Evolutionary conservation across 2,329 filamentous ascomycete genomes (phyloP).

Genomic region (Capronia americana): DNA sequence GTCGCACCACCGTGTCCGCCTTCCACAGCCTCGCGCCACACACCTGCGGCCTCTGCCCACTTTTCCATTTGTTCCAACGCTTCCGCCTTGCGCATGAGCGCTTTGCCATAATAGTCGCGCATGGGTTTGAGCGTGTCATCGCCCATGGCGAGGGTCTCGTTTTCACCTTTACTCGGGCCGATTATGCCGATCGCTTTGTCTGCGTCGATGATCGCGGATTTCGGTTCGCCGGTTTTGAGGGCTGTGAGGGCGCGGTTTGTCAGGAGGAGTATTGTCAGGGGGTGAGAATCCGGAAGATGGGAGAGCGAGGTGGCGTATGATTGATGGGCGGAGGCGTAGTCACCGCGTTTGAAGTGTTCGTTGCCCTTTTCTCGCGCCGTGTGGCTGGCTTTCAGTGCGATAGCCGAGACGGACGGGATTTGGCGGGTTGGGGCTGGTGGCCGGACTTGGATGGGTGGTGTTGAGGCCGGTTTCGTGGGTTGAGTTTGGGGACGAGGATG

Average conservation of each 20-base stretch:
- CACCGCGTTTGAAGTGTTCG: conserved; percentile 90
- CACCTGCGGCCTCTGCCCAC: conserved; percentile 80
- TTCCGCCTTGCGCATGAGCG: conserved; percentile 91
- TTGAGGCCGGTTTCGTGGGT: conserved; percentile 23
- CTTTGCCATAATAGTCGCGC: conserved; percentile 92
- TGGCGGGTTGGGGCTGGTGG: conserved; percentile 52
- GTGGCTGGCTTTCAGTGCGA: conserved; percentile 76
- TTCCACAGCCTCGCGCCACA: conserved; percentile 85
- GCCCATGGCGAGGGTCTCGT: conserved; percentile 73
- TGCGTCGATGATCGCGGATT: conserved; percentile 82
- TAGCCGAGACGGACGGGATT: conserved; percentile 70
- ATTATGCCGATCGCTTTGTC: conserved; percentile 82
- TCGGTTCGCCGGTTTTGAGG: conserved; percentile 89
- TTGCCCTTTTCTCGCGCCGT: conserved; percentile 79
- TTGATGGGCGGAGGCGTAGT: conserved; percentile 84
- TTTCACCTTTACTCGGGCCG: conserved; percentile 76
- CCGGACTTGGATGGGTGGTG: conserved; percentile 36
- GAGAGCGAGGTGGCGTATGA: conserved; percentile 80
- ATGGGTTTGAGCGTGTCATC: conserved; percentile 75
- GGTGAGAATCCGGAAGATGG: conserved; percentile 77
- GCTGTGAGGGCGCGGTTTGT: conserved; percentile 90
- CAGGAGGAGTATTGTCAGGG: conserved; percentile 83
- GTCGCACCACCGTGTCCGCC: conserved; percentile 83
- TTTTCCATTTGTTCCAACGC: conserved; percentile 94
- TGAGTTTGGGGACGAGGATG: conserved; percentile 43